phyloP scores from a whole-genome alignment of 352 stramenopile species.

The Aphanomyces euteiches region DNA sequence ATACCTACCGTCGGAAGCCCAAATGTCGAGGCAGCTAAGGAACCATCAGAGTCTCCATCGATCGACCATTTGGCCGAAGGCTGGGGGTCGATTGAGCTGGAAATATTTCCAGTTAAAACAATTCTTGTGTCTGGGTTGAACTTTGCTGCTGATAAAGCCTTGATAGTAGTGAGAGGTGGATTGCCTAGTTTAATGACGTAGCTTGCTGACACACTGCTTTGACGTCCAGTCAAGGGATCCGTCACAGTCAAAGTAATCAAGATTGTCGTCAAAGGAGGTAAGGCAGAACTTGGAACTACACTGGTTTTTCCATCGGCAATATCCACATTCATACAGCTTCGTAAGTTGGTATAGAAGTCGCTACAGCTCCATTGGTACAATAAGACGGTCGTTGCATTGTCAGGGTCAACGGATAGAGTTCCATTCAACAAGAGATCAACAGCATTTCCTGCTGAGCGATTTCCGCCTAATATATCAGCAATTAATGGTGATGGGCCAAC shows the following conservation, averaged over 20 bases:
- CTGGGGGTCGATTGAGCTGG: conserved; percentile 44
- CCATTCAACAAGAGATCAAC: conserved; percentile 5
- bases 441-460: neutral
- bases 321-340: neutral
- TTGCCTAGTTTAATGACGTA: conserved; percentile 50
- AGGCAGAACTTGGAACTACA: conserved; percentile 41
- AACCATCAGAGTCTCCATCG: conserved; percentile 33
- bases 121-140: conserved; percentile 58
- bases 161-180: conserved; percentile 51
- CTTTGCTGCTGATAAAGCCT: conserved; percentile 41
- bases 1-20: conserved; percentile 34
- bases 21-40: conserved; percentile 42
- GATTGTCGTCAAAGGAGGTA: conserved; percentile 52
- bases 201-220: conserved; percentile 38
- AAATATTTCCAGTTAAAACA: conserved; percentile 46
- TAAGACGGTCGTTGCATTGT: neutral
- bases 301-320: neutral
- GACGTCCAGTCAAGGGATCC: conserved; percentile 42
- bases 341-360: neutral
- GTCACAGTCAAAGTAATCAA: conserved; percentile 44
- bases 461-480: neutral
- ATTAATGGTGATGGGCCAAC: neutral
- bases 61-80: conserved; percentile 47
- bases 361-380: neutral
- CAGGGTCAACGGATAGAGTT: neutral